These are phyloP conservation scores for Boletellus ananas DNA, from an alignment of 768 basidiomycete species.

Conservation along the genomic window DNA sequence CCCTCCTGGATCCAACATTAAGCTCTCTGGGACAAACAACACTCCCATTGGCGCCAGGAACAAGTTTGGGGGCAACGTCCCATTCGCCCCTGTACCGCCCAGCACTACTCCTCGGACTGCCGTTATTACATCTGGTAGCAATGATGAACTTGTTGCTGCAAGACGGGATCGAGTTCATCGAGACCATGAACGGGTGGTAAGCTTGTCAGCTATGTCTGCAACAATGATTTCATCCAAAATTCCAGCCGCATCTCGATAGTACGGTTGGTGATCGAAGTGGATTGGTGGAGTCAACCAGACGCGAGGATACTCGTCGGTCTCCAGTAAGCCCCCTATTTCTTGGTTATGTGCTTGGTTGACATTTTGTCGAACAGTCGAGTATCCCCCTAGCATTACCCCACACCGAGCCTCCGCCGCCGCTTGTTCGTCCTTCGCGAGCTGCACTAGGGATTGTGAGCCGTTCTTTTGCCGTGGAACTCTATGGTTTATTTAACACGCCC, in stretches of 20 bases:
- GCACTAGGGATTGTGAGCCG: constrained; percentile 14
- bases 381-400: constrained; percentile 4
- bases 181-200: constrained; percentile 25
- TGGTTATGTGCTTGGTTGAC: constrained; percentile 1
- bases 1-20: constrained; percentile 17
- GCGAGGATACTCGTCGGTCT: constrained; percentile 12
- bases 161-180: constrained; percentile 15
- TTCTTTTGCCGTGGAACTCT: background rate
- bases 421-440: constrained; percentile 16
- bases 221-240: constrained; percentile 6
- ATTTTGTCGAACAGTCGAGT: constrained; percentile 4
- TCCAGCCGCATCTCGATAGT: constrained; percentile 17
- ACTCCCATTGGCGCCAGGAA: constrained; percentile 28
- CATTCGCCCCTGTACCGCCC: background rate
- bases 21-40: constrained; percentile 33
- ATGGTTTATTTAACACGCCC: background rate
- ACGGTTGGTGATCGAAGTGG: background rate
- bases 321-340: constrained; percentile 14
- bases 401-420: constrained; percentile 5
- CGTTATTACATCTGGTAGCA: constrained; percentile 10
- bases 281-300: constrained; percentile 5
- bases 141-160: constrained; percentile 18
- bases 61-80: constrained; percentile 18
- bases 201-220: background rate
- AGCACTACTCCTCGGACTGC: constrained; percentile 2